Evolutionary conservation across 495 filamentous ascomycete genomes (phyloP), one percentile per base, ranked within the genome.

Genomic region (Aspergillus nidulans): DNA sequence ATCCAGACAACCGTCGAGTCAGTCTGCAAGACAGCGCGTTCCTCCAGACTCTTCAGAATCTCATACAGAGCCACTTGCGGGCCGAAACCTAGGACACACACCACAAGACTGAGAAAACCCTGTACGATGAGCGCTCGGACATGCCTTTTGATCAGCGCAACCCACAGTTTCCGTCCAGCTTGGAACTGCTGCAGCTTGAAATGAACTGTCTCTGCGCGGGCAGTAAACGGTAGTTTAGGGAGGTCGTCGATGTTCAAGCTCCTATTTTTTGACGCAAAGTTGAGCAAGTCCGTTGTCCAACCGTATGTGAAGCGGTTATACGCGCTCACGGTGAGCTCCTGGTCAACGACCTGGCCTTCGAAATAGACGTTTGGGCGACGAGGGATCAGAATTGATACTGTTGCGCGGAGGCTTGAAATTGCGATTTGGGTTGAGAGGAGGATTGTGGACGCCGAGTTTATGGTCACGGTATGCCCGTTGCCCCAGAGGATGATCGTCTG

Each of bases 21-120:
- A 26, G 19, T 20, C 66, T 26, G 44, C 38, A 0, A 53, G 58
- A n/a, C 71, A 6, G 71, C 57, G 3, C 81, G 77, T n/a, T 57
- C 66, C 66, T 92, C 88, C n/a, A 92, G 70, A 1, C 68, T 63
- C 16, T 65, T 73, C 18, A 94, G 68, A 21, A 94, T 76, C 43
- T 84, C 77, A 51, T 83, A 78, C 49, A 88, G 77, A 10, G 86
- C 82, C 49, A 86, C 78, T 58, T 90, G 88, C 1, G 89, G 89
- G 0, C 79, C 80, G 50, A 91, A 88, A 39, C 79, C 81, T 3
- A 85, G 64, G 24, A 85, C 63, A 4, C 81, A 80, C 28, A 74
- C 71, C 6, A 77, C 21, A 0, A 84, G 19, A 3, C 80, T 82
- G 13, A 89, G 63, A 13, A 65, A 18, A 57, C 75, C 80, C 61